Evolutionary conservation across 768 basidiomycete species (phyloP).

Genomic region (Tephrocybe sp.): DNA sequence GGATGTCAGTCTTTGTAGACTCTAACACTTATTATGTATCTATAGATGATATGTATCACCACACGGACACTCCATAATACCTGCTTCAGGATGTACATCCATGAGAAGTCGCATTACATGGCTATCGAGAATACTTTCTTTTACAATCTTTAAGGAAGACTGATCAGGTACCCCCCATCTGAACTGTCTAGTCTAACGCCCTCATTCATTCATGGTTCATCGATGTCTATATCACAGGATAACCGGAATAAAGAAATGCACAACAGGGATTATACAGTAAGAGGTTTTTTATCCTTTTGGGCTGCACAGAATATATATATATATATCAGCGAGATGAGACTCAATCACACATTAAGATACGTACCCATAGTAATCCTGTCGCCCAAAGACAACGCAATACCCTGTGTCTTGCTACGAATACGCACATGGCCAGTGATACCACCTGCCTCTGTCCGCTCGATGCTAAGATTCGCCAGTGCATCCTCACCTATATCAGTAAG

Average conservation of each 20-base stretch:
- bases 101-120: too few relatives aligned
- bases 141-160: too few relatives aligned
- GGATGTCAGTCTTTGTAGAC: too few relatives aligned
- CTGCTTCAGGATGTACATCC: too few relatives aligned
- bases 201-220: constrained; percentile 1
- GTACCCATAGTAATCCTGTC: constrained; percentile 75
- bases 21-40: too few relatives aligned
- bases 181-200: too few relatives aligned
- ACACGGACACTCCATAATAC: neutral
- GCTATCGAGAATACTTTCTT: too few relatives aligned
- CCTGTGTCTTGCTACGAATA: constrained; percentile 96
- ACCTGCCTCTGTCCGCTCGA: constrained; percentile 83
- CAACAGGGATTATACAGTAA: constrained; percentile 26
- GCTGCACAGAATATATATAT: constrained; percentile 20
- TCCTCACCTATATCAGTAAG: constrained; percentile 71
- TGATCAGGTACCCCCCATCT: too few relatives aligned
- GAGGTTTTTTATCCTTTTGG: constrained; percentile 38
- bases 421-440: constrained; percentile 90
- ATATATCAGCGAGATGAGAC: neutral
- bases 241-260: constrained; percentile 7
- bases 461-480: constrained; percentile 90
- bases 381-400: constrained; percentile 92
- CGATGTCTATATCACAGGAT: constrained; percentile 3
- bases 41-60: neutral
- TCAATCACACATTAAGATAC: constrained; percentile 12